Base-by-base conservation (phyloP, 148 eudicot genomes). In the Oxyria digyna region DNA sequence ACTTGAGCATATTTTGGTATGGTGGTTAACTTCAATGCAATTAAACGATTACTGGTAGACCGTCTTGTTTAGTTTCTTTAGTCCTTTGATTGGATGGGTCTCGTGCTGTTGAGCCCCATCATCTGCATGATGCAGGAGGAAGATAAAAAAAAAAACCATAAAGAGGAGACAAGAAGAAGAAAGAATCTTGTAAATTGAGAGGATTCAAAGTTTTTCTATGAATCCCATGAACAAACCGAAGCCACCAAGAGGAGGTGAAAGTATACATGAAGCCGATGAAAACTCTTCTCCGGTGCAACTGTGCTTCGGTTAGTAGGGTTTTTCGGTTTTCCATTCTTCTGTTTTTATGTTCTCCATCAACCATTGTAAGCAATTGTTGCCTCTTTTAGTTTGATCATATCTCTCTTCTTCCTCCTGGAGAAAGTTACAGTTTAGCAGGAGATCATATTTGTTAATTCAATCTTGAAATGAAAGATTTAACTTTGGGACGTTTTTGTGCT, bases 91-190 rank as follows among this genome's bases (percentile, higher is more conserved):
- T 63, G 41, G 14, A 33, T 63, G 67, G 67, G 67, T 32, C 67
- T 63, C 67, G 33, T 63, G 67, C 67, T 63, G 38, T 32, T 63
- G 67, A 63, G 42, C 42, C 67, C 42, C 67, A 54, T 54, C 62
- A 54, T 54, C 24, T 24, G 32, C 62, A 23, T 54, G 62, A 54
- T 24, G 62, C 62, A 54, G 62, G 62, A 54, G 31, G 62, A 54
- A 24, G 57, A 3, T 10, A 42, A 42, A 50, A 50, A 21, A 50
- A 20, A 50, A n/a, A n/a, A n/a, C n/a, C n/a, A n/a, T n/a, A 50
- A 50, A 50, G 27, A 50, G 46, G 46, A 42, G 46, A 49, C 26
- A 23, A 54, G 27, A 54, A 54, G 17, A 54, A 45, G 2, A 45
- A 45, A 24, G 55, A 8, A 43, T 24, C 27, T 54, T 54, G 31